Percentiles rank a stretch among this genome's conserved stretches.
Conservation (phyloP, 2,329 filamentous ascomycete species). For the Calonectria leucothoes region DNA sequence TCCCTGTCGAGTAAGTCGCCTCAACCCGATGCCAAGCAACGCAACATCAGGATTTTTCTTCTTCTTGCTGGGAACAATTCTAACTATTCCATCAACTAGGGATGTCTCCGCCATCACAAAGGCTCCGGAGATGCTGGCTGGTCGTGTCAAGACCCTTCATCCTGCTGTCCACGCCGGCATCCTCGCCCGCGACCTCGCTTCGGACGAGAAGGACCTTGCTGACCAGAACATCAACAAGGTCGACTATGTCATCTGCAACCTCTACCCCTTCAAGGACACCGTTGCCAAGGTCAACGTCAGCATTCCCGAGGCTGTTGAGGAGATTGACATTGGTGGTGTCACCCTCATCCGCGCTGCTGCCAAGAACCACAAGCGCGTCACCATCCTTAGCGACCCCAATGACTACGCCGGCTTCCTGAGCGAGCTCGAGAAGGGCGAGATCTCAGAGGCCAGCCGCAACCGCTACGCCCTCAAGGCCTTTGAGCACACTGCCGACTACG, state of each 20-base stretch:
- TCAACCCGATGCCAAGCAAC: not conserved
- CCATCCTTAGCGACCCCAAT: constrained; percentile 91
- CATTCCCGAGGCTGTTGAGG: constrained; percentile 95
- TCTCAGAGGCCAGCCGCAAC: constrained; percentile 87
- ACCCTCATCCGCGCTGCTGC: constrained; percentile 95
- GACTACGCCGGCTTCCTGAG: constrained; percentile 96
- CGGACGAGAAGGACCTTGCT: constrained; percentile 95
- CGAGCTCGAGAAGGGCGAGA: constrained; percentile 88
- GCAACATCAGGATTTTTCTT: not conserved
- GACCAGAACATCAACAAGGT: constrained; percentile 96
- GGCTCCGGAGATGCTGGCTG: constrained; percentile 95
- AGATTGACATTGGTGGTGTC: constrained; percentile 98
- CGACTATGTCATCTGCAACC: constrained; percentile 96
- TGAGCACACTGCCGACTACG: constrained; percentile 97
- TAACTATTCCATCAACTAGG: constrained; percentile 57
- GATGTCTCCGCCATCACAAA: constrained; percentile 98
- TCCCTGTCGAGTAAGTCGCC: constrained; percentile 85
- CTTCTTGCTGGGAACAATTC: not conserved
- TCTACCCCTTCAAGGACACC: constrained; percentile 99
- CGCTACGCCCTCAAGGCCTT: constrained; percentile 97
- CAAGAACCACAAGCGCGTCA: constrained; percentile 97
- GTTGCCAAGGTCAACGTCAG: constrained; percentile 97
- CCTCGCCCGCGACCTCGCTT: constrained; percentile 91
- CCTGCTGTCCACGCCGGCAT: constrained; percentile 93
- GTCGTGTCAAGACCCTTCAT: constrained; percentile 90